Conservation (phyloP, 495 filamentous ascomycete species). For the Penicillium samsonianum region DNA sequence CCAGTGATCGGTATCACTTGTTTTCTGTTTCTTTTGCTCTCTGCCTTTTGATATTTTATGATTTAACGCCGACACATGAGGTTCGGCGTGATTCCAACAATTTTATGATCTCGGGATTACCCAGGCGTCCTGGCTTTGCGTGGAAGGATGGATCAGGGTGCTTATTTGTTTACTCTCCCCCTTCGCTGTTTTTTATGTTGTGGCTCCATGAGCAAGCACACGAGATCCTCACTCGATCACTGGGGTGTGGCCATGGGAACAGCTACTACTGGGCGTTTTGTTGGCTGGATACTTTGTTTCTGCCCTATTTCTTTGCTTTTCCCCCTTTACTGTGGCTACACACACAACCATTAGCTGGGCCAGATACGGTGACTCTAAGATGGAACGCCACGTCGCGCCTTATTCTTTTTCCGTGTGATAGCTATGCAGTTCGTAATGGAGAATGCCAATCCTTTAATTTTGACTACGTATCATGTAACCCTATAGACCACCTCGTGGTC, state of each 20-base stretch:
- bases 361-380: neutral
- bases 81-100: slow-evolving; percentile 7
- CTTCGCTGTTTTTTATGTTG: neutral
- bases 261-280: neutral
- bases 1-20: slow-evolving; percentile 12
- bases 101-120: slow-evolving; percentile 3
- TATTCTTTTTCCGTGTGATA: slow-evolving; percentile 9
- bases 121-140: slow-evolving; percentile 6
- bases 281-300: neutral
- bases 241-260: neutral
- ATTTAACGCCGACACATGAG: slow-evolving; percentile 1
- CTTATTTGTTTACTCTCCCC: neutral
- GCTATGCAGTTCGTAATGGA: slow-evolving; percentile 19
- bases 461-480: neutral
- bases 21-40: neutral
- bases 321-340: neutral
- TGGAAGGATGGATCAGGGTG: neutral
- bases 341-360: neutral
- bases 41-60: neutral
- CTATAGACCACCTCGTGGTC: neutral
- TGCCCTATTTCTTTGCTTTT: neutral
- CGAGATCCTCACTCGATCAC: neutral
- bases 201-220: neutral
- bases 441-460: slow-evolving; percentile 20
- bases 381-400: neutral